Conservation (phyloP, 1,139 yeast genomes). For the Meyerozyma sp. region DNA sequence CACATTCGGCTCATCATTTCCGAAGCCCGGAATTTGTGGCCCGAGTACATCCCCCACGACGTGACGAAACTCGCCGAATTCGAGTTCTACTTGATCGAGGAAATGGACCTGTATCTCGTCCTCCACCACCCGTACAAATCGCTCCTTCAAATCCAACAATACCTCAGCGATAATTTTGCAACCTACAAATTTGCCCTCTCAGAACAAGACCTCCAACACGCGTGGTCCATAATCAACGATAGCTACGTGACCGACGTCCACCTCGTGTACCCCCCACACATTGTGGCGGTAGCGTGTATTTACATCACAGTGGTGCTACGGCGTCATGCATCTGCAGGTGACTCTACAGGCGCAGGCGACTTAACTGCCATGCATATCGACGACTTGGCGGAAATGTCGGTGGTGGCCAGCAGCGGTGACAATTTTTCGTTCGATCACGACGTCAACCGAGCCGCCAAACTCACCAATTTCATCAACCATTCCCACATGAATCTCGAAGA, state of each 20-base stretch:
- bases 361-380: slow-evolving; percentile 28
- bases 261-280: slow-evolving; percentile 80
- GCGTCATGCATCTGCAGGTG: slow-evolving; percentile 23
- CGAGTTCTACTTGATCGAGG: slow-evolving; percentile 90
- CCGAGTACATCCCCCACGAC: slow-evolving; percentile 90
- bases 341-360: slow-evolving; percentile 9
- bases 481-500: slow-evolving; percentile 75
- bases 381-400: slow-evolving; percentile 27
- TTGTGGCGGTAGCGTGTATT: slow-evolving; percentile 80
- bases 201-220: slow-evolving; percentile 72
- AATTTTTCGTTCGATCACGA: slow-evolving; percentile 31
- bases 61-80: slow-evolving; percentile 92
- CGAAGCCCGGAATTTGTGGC: slow-evolving; percentile 91
- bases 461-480: slow-evolving; percentile 64
- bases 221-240: slow-evolving; percentile 90
- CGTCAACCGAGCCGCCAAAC: slow-evolving; percentile 41
- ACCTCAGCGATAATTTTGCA: slow-evolving; percentile 25
- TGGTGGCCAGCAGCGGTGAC: not conserved
- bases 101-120: slow-evolving; percentile 72
- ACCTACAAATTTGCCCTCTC: slow-evolving; percentile 35
- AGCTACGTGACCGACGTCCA: slow-evolving; percentile 85
- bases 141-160: slow-evolving; percentile 53
- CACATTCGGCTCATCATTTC: slow-evolving; percentile 78
- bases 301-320: slow-evolving; percentile 66
- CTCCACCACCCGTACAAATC: slow-evolving; percentile 89